phyloP scores from a whole-genome alignment of 108 stramenopile genomes.

The Discostella stelligeroides region DNA sequence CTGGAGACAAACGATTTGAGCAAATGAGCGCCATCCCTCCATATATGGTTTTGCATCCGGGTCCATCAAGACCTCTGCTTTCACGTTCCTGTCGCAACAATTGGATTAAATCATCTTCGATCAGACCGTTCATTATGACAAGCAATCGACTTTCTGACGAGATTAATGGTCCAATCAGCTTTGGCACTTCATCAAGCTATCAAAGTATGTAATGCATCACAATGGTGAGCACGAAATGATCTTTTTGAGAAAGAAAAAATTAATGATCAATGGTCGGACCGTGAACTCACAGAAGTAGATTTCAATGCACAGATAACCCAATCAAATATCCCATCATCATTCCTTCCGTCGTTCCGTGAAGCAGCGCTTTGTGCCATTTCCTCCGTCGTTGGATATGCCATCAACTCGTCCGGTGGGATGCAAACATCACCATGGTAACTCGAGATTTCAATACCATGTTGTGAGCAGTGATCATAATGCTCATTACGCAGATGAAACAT shows the following conservation, averaged over 20 bases:
- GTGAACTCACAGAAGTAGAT: conserved; percentile 42
- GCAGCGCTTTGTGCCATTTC: conserved; percentile 24
- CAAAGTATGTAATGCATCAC: not conserved
- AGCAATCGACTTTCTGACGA: conserved; percentile 62
- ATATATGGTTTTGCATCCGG: conserved; percentile 71
- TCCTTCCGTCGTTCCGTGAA: not conserved
- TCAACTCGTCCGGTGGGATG: conserved; percentile 63
- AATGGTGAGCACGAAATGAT: not conserved
- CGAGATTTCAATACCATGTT: conserved; percentile 68
- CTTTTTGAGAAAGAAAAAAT: not conserved
- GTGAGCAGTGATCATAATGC: conserved; percentile 54
- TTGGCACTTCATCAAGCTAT: conserved; percentile 57
- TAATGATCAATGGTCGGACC: not conserved
- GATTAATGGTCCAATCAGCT: conserved; percentile 61
- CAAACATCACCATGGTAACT: conserved; percentile 64
- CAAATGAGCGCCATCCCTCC: conserved; percentile 87
- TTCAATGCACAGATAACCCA: conserved; percentile 85
- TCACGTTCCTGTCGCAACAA: conserved; percentile 21
- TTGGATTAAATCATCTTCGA: conserved; percentile 76
- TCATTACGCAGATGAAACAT: conserved; percentile 78
- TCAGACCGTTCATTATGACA: conserved; percentile 86
- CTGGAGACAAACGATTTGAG: conserved; percentile 70
- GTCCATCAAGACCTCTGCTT: conserved; percentile 29
- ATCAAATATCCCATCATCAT: conserved; percentile 49
- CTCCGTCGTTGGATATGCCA: conserved; percentile 56